Evolutionary conservation across 441 rosid genomes (phyloP).

Genomic region (Pelargonium exstipulatum): DNA sequence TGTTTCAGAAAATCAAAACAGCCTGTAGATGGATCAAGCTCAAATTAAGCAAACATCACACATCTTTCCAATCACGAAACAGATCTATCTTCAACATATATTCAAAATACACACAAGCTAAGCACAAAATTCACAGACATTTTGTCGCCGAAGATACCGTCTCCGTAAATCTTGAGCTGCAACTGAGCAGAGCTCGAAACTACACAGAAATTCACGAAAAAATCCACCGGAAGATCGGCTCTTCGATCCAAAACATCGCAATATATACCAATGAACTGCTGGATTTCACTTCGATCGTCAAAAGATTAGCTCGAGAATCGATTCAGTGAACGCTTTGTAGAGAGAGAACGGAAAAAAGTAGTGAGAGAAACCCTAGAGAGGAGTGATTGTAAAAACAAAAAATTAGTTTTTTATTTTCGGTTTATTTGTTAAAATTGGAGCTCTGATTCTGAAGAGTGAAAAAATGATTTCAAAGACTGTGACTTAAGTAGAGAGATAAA

Average conservation of each 20-base stretch:
- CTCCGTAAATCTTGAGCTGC: conserved; percentile 6
- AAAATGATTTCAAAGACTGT: not conserved
- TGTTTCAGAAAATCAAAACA: not conserved
- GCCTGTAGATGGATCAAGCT: not conserved
- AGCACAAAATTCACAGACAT: conserved; percentile 15
- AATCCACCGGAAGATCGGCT: not conserved
- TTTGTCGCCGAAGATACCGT: not conserved
- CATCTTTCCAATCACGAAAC: not conserved
- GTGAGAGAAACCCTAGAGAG: conserved; percentile 11
- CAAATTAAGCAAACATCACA: not conserved
- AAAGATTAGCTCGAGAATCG: conserved; percentile 3
- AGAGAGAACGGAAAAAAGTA: not conserved
- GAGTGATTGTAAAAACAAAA: not conserved
- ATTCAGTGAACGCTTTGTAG: conserved; percentile 1
- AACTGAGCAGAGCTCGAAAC: not conserved
- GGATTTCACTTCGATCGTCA: conserved; percentile 8
- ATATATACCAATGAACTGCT: not conserved
- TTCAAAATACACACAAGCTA: not conserved
- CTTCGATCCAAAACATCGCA: not conserved
- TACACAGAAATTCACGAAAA: not conserved
- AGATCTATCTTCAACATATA: not conserved
- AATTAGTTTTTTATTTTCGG: not conserved
- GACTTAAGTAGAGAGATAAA: not conserved
- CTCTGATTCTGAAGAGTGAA: not conserved
- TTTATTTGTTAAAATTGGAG: not conserved